Evolutionary conservation across 78 protist genomes (phyloP), one percentile per base, ranked within the genome.

Genomic region (Cyanophora paradoxa): DNA sequence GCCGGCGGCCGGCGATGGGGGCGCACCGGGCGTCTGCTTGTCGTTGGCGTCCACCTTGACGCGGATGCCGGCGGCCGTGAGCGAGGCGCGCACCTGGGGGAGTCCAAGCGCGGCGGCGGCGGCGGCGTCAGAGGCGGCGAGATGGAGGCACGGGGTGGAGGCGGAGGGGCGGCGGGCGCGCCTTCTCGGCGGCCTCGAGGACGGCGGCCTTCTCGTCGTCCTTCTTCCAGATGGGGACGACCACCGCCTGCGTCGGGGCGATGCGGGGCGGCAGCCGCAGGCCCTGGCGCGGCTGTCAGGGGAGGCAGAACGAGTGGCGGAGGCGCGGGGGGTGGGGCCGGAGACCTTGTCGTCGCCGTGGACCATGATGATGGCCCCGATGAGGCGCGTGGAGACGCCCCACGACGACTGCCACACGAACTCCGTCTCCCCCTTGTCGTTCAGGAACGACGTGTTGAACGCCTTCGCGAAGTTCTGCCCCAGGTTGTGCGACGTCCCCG

Each of bases 381-480:
- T 11, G 20, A 84, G 73, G 28, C 88, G 74, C 0, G 84, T 78
- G 72, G 82, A 17, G 13, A 33, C 74, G 31, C 74, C 65, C 78
- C 78, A 73, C 1, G 70, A 59, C 41, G 78, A 61, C 28, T 70
- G 71, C 78, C 78, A 73, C 63, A 73, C 78, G 31, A n/a, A 34
- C 59, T 72, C 67, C 20, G 0, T 33, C 36, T 54, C 13, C 41
- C 57, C 28, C n/a, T 52, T 24, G 17, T 61, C 65, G 37, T 24
- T 63, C 44, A 50, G 67, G 65, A 52, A 75, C 33, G 0, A 1
- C 33, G 52, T 73, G 66, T 64, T 73, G 41, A 75, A 75, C 1
- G 80, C 83, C 70, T 76, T 64, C 13, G 89, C 75, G 40, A 85
- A 85, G 63, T 76, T 85, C 48, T 85, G 87, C 2, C 87, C 87